Base-by-base conservation (phyloP, 257 asterid genomes). In the Capsicum chinense region DNA sequence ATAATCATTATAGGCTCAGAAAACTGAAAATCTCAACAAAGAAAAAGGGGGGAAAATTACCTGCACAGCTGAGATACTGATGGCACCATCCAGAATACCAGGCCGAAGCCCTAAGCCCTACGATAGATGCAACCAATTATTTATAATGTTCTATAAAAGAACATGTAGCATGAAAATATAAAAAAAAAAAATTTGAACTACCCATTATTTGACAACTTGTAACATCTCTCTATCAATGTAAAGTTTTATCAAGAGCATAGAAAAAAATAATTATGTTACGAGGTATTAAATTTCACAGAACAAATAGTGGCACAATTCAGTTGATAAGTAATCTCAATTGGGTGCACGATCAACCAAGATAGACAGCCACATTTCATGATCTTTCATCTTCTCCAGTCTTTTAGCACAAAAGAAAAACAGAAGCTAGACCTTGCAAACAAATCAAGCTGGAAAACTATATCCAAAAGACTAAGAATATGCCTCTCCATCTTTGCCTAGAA, bases 41-140 rank as follows among this genome's bases (percentile, higher is more conserved):
- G 47, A 11, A 76, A 42, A 48, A 47, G 17, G 0, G 3, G 79
- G 74, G 14, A 80, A 74, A 89, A 57, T 87, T 80, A 95, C 99
- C 98, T 96, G 99, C 86, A 96, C 97, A 83, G 99, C 98, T 76
- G 98, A 96, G 87, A 96, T 93, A 88, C 99, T 93, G 78, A 96
- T 93, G 84, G 98, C 99, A n/a, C 99, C 99, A 84, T 96, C 99
- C 79, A 95, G 83, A 79, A 94, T 97, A 79, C 99, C 98, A 56
- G 97, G 88, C 59, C 98, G 97, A 85, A 96, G 85, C 47, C 94
- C 98, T 85, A 96, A 89, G 42, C 98, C 99, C 99, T 93, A 79
- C 83, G 87, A 84, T 26, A 85, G 81, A 87, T 66, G 63, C 73
- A 39, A 26, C 63, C 14, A 54, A 13, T 76, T 14, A 26, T 26